Evolutionary conservation across 2,329 filamentous ascomycete species (phyloP), one percentile per base, ranked within the genome.

Genomic region (Xylariomycetidae sp.): DNA sequence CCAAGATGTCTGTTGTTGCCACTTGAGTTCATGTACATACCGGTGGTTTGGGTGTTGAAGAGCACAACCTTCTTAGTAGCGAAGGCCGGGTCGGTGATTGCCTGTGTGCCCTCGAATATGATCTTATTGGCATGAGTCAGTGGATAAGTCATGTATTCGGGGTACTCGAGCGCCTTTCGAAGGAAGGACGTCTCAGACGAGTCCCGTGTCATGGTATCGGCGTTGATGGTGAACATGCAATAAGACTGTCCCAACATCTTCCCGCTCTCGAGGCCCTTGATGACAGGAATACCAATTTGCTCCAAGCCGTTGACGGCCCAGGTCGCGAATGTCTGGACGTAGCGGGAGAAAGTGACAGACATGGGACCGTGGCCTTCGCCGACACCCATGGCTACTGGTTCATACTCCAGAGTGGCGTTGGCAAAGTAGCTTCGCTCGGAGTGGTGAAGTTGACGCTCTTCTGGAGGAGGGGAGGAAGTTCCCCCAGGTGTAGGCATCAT

Each of bases 321-420:
- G 10, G 56, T 62, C 6, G 56, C 54, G 17, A 63, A 63, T 1
- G 61, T 47, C 37, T 57, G 49, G 4, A 54, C 61, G 27, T 54
- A 69, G 31, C 66, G 64, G 4, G 58, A 36, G 36, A 59, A 69
- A 0, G 63, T 60, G 3, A 69, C 59, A 16, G 66, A 54, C 1
- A 70, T 39, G 1, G 67, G 64, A 1, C 57, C 58, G 4, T n/a
- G n/a, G n/a, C n/a, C n/a, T n/a, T n/a, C n/a, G n/a, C 53, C 55
- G 3, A 26, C 35, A 19, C 51, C 49, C 25, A 63, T 64, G 3
- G 50, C 48, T 4, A 49, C 49, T 7, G 46, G 33, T 14, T 57
- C 48, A 32, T 53, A 58, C 11, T 36, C 20, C 4, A 47, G 37
- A 3, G 48, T 48, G 6, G 54, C 50, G 37, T 59, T 59, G 22